Evolutionary conservation across 139 green algal species (phyloP).

Genomic region (Closterium sp.): DNA sequence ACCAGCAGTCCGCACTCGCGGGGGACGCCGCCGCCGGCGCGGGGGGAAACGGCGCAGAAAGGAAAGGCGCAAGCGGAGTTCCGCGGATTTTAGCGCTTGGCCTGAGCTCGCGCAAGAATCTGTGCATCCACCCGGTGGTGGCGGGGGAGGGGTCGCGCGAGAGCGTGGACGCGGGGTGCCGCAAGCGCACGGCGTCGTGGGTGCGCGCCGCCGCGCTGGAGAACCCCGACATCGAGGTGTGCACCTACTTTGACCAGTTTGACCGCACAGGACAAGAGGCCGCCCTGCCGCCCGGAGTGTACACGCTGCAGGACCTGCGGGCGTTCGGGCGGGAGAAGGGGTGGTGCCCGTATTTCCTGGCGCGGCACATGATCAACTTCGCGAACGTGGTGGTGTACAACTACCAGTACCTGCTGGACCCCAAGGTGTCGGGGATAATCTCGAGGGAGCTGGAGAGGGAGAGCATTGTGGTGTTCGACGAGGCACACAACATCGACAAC

Average conservation of each 20-base stretch:
- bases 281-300: conserved; percentile 69
- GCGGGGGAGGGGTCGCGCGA: conserved; percentile 77
- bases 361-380: conserved; percentile 92
- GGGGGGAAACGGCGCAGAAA: conserved; percentile 59
- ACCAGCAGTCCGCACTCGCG: conserved; percentile 47
- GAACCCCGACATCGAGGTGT: conserved; percentile 52
- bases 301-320: conserved; percentile 55
- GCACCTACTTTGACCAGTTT: conserved; percentile 62
- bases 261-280: conserved; percentile 71
- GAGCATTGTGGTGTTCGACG: conserved; percentile 99
- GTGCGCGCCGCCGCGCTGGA: conserved; percentile 64
- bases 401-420: conserved; percentile 92
- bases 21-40: conserved; percentile 1
- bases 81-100: conserved; percentile 87
- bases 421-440: conserved; percentile 92
- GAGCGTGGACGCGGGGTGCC: conserved; percentile 88
- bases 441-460: conserved; percentile 95
- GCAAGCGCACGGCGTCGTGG: conserved; percentile 89
- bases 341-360: conserved; percentile 98
- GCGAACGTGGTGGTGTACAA: conserved; percentile 98
- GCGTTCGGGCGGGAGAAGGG: conserved; percentile 81
- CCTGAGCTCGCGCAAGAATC: conserved; percentile 92
- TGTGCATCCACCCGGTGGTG: conserved; percentile 86
- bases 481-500: conserved; percentile 99
- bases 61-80: conserved; percentile 28